These are phyloP conservation scores for Nicotiana rustica DNA, from an alignment of 305 asterid species.

Conservation along the genomic window DNA sequence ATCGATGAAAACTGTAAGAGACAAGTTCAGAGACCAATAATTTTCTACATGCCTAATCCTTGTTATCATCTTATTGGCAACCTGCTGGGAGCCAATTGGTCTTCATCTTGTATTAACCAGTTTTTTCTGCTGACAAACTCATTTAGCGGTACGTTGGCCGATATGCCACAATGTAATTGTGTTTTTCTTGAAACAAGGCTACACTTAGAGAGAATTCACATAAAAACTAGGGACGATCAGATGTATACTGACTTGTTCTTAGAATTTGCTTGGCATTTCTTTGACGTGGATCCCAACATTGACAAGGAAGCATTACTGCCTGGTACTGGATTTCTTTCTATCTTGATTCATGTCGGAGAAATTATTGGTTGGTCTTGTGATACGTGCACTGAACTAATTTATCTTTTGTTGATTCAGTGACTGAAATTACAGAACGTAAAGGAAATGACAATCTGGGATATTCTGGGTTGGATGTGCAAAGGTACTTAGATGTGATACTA, in stretches of 20 bases:
- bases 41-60: constrained; percentile 20
- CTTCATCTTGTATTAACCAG: constrained; percentile 15
- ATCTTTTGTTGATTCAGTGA: too few species aligned
- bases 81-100: constrained; percentile 31
- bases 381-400: too few species aligned
- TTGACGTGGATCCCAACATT: constrained; percentile 34
- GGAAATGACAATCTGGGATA: neutral
- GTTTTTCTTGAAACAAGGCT: neutral
- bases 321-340: neutral
- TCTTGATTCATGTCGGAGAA: too few species aligned
- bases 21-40: constrained; percentile 15
- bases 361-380: too few species aligned
- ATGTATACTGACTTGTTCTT: neutral
- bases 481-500: neutral
- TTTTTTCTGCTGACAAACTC: neutral
- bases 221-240: neutral
- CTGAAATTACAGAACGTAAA: too few species aligned
- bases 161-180: neutral
- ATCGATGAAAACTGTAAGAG: constrained; percentile 30
- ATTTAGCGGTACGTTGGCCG: neutral
- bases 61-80: neutral
- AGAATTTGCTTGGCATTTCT: constrained; percentile 24
- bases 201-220: neutral
- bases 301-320: neutral
- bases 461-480: constrained; percentile 15